Percentiles rank a stretch among this genome's conserved stretches.
Conservation (phyloP, 805 yeast genomes). For the Saccharomycopsis olivae region DNA sequence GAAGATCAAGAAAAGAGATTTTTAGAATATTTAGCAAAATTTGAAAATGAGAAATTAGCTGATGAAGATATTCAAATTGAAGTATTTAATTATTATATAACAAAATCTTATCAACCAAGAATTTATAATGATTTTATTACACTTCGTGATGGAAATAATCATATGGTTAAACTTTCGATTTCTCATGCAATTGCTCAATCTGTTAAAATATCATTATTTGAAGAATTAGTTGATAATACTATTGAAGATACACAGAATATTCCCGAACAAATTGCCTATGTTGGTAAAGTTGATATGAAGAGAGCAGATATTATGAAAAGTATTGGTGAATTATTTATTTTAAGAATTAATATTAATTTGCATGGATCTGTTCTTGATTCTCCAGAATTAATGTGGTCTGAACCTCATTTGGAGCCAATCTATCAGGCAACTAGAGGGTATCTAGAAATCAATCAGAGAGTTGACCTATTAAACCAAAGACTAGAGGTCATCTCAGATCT, state of each 20-base stretch:
- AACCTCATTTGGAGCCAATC: conserved; percentile 94
- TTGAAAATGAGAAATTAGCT: conserved; percentile 85
- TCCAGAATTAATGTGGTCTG: conserved; percentile 98
- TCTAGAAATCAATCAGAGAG: conserved; percentile 89
- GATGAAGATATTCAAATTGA: conserved; percentile 89
- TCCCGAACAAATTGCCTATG: conserved; percentile 89
- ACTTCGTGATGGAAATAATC: conserved; percentile 75
- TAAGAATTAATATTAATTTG: conserved; percentile 69
- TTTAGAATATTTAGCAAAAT: conserved; percentile 73
- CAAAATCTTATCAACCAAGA: conserved; percentile 90
- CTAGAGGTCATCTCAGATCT: conserved; percentile 89
- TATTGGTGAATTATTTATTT: conserved; percentile 88
- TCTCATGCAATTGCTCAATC: conserved; percentile 95
- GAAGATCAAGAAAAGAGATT: conserved; percentile 75
- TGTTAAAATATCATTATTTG: conserved; percentile 89
- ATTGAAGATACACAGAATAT: conserved; percentile 96
- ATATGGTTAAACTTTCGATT: conserved; percentile 84
- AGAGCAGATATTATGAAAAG: conserved; percentile 94
- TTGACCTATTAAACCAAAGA: conserved; percentile 79
- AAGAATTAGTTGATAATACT: conserved; percentile 91
- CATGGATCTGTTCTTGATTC: conserved; percentile 89
- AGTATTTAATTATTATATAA: conserved; percentile 90
- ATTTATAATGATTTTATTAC: conserved; percentile 94
- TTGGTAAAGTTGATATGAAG: conserved; percentile 92
- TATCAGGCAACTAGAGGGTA: conserved; percentile 96